Evolutionary conservation across 2,329 filamentous ascomycete species (phyloP).

Genomic region (Verticillium alfalfae): DNA sequence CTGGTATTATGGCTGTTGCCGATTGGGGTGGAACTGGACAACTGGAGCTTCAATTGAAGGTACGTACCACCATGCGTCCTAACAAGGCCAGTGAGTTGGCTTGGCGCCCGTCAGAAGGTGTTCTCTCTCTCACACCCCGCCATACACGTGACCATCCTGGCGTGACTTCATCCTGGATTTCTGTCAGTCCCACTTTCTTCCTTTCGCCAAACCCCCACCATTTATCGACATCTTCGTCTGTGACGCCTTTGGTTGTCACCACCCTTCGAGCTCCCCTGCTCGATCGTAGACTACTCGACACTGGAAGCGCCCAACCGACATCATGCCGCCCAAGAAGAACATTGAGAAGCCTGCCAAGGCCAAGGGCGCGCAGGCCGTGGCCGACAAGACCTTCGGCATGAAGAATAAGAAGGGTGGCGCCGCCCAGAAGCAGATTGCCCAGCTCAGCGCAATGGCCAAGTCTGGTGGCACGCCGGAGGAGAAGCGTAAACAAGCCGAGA

Average conservation of each 20-base stretch:
- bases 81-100: not conserved
- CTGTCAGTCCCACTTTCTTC: constrained; percentile 1
- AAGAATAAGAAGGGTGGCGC: constrained; percentile 98
- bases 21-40: not conserved
- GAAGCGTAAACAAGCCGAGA: constrained; percentile 71
- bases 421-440: constrained; percentile 85
- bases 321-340: constrained; percentile 69
- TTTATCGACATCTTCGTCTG: not conserved
- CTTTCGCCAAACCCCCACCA: constrained; percentile 1
- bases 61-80: not conserved
- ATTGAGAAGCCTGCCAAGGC: constrained; percentile 43
- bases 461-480: constrained; percentile 77
- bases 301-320: not conserved
- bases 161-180: constrained; percentile 3
- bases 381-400: constrained; percentile 99
- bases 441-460: constrained; percentile 69
- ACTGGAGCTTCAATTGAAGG: not conserved
- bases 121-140: not conserved
- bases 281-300: not conserved
- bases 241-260: not conserved
- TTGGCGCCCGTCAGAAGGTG: not conserved
- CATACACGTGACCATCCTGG: constrained; percentile 1
- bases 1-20: not conserved
- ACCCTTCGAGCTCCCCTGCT: not conserved
- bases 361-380: constrained; percentile 56